These are phyloP conservation scores for Boletus sp. DNA, from an alignment of 768 basidiomycete genomes.

Conservation along the genomic window DNA sequence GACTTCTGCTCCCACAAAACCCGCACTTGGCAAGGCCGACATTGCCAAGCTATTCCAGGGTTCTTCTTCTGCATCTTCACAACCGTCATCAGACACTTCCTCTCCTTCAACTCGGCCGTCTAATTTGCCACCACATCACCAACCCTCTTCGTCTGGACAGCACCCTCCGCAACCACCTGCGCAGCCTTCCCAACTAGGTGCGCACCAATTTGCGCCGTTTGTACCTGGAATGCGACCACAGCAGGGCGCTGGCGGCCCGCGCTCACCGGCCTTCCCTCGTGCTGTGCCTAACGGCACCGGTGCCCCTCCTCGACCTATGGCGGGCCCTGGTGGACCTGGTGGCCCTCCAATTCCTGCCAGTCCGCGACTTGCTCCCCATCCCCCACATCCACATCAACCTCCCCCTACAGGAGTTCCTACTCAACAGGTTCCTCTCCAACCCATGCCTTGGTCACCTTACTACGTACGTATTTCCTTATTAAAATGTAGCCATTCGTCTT, in stretches of 20 bases:
- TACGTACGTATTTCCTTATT: constrained; percentile 48
- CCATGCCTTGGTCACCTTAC: constrained; percentile 44
- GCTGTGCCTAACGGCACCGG: constrained; percentile 59
- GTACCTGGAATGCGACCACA: constrained; percentile 48
- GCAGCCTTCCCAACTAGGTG: constrained; percentile 41
- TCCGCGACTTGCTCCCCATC: constrained; percentile 61
- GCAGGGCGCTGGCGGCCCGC: constrained; percentile 49
- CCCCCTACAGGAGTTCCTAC: constrained; percentile 53
- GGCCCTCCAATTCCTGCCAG: constrained; percentile 55
- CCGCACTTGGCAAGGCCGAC: constrained; percentile 34
- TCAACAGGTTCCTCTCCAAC: constrained; percentile 39
- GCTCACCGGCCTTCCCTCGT: constrained; percentile 65
- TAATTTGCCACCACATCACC: constrained; percentile 48
- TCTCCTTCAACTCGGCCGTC: constrained; percentile 57
- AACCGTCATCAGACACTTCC: constrained; percentile 50
- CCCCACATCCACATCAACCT: constrained; percentile 44
- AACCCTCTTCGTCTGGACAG: constrained; percentile 35
- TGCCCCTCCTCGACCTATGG: constrained; percentile 44
- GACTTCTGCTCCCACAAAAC: constrained; percentile 33
- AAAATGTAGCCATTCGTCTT: neutral
- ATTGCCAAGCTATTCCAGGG: constrained; percentile 42
- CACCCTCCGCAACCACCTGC: constrained; percentile 37
- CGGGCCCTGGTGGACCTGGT: constrained; percentile 48
- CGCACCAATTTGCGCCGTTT: constrained; percentile 46
- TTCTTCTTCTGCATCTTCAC: constrained; percentile 39